Evolutionary conservation across 495 filamentous ascomycete species (phyloP), one percentile per base, ranked within the genome.

Genomic region (Podospora conica): DNA sequence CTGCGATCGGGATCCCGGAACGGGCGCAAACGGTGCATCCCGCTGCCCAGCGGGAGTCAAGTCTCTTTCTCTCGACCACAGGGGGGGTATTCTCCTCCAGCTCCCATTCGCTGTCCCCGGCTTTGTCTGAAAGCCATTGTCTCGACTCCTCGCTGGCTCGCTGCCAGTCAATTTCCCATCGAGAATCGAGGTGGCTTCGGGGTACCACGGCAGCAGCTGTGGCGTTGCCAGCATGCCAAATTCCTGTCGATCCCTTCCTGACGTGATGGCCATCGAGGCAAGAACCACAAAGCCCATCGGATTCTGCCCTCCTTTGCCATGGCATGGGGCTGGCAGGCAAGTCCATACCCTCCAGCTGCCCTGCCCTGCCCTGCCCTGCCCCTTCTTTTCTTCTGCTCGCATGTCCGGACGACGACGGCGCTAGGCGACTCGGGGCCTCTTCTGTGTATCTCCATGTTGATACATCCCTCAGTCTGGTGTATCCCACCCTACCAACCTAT

Each of bases 151-250:
- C 21, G 29, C 55, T 22, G 55, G n/a, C 28, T 55, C 27, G 21
- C 54, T 28, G 29, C 55, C 55, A n/a, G 60, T 53, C 60, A 61
- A 21, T 25, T 28, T 21, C 54, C 25, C 8, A 29, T 58, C 27
- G 25, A 58, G 20, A 20, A 57, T 15, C 25, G 33, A 40, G 54
- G 33, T 48, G 18, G 27, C 15, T 27, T 62, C 64, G 24, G 40
- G 64, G 67, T 69, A 7, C 64, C 62, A 69, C 67, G 23, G 65
- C 67, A 69, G 67, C 58, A 65, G 24, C 62, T 62, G 67, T 66
- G 64, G 67, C 67, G 58, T 48, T 62, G 64, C 58, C 65, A 56
- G 27, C 58, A 62, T 25, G 48, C 55, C 59, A 61, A 66, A 62
- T 18, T 25, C 22, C 40, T 53, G 54, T 48, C 59, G 61, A 63